Evolutionary conservation across 2,329 filamentous ascomycete species (phyloP).

Genomic region (Fusarium xylarioides): DNA sequence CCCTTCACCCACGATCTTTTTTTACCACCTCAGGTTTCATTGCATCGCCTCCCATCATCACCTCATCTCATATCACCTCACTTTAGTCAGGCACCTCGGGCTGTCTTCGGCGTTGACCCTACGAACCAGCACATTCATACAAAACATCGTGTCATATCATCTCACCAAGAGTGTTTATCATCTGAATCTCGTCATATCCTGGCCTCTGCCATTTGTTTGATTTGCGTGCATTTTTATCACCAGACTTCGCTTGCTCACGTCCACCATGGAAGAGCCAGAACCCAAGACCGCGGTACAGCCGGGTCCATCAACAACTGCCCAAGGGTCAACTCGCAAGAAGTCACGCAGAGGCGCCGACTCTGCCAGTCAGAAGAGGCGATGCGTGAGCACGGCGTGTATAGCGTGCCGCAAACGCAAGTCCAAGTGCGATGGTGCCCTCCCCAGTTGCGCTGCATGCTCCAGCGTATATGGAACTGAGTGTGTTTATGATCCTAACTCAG

Average conservation of each 20-base stretch:
- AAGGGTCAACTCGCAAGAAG: conserved; percentile 53
- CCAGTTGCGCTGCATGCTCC: conserved; percentile 93
- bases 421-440: conserved; percentile 91
- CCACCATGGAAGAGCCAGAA: conserved; percentile 34
- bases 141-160: conserved; percentile 25
- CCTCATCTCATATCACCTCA: conserved; percentile 9
- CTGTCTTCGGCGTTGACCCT: conserved; percentile 3
- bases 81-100: neutral
- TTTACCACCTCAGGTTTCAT: neutral
- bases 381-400: conserved; percentile 85
- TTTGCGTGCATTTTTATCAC: neutral
- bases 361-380: conserved; percentile 72
- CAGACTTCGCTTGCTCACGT: conserved; percentile 3
- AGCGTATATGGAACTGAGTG: conserved; percentile 93
- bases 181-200: neutral
- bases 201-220: neutral
- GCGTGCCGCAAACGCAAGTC: conserved; percentile 82
- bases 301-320: conserved; percentile 18
- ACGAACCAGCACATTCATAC: neutral
- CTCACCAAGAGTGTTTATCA: neutral
- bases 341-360: conserved; percentile 59
- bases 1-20: neutral
- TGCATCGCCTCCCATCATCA: conserved; percentile 8
- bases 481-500: conserved; percentile 94
- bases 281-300: conserved; percentile 11